Base-by-base conservation (phyloP, 2,329 filamentous ascomycete species). In the Colletotrichum scovillei region DNA sequence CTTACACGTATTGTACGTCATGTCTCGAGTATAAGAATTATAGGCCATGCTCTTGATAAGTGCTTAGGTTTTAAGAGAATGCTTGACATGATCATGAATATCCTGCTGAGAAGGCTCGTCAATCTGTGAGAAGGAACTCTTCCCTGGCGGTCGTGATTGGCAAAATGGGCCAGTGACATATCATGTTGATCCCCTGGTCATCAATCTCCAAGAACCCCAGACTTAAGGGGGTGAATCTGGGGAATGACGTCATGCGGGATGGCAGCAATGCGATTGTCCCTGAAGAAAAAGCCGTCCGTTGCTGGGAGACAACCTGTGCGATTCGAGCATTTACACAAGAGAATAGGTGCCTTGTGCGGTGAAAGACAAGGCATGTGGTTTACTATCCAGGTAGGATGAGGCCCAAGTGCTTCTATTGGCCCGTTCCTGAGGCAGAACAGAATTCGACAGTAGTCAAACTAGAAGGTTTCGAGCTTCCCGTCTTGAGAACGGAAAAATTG, bases 401-500 rank as follows among this genome's bases (percentile, higher is more conserved):
- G 42, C 19, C 22, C n/a, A 22, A 53, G 12, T 32, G 9, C 14
- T 52, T 28, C 2, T 24, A 30, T 32, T 32, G 19, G 9, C n/a
- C 32, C 16, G 6, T 42, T 63, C 60, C 60, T 63, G 26, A 63
- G 60, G 60, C 60, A 63, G 42, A 35, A 16, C 49, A 32, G 26
- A 22, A 19, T 56, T 28, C 22, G 5, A 56, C 22, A 22, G 12
- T 22, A 56, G 53, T 9, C 53, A n/a, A 22, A 8, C 19, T 22
- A 22, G 19, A 49, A 22, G 8, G 42, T 22, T 49, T 49, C 6
- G 42, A 49, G 42, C 42, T 49, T 49, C 42, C 19, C 22, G 38
- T 42, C 38, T 35, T 19, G 12, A 67, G 46, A 22, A 60, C 53
- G 66, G 67, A 73, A 63, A 73, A 69, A 49, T n/a, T 55, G 70